Evolutionary conservation across 2,329 filamentous ascomycete genomes (phyloP).

Genomic region (Aspergillus ibericus): DNA sequence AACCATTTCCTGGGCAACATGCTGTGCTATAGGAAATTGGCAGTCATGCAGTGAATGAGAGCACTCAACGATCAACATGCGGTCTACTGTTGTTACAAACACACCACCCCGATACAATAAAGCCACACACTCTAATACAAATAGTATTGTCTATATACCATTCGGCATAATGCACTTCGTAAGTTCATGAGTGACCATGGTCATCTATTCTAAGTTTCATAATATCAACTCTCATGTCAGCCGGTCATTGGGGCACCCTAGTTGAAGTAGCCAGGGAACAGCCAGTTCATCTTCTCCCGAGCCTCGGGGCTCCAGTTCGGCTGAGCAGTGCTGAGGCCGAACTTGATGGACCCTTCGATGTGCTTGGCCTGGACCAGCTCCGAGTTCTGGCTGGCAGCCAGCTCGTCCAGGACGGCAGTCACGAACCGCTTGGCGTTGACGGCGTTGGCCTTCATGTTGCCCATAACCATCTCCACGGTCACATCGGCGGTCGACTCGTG

Average conservation of each 20-base stretch:
- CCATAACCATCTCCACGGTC: conserved; percentile 95
- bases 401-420: conserved; percentile 80
- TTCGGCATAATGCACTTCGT: background rate
- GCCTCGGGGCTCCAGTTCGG: conserved; percentile 72
- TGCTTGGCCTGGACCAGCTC: conserved; percentile 80
- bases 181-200: background rate
- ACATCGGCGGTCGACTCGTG: conserved; percentile 74
- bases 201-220: background rate
- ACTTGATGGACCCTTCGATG: conserved; percentile 72
- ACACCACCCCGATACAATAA: background rate
- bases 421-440: conserved; percentile 84
- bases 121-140: background rate
- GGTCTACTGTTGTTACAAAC: background rate
- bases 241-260: conserved; percentile 20
- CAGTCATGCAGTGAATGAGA: background rate
- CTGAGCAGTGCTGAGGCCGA: conserved; percentile 81
- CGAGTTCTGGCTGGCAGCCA: conserved; percentile 73
- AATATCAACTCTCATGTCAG: background rate
- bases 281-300: conserved; percentile 75
- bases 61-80: background rate
- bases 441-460: conserved; percentile 90
- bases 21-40: no score
- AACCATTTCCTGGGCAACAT: no score
- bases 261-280: conserved; percentile 80
- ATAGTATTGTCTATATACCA: background rate